Percentiles rank a stretch among this genome's conserved stretches.
phyloP scores from a whole-genome alignment of 352 stramenopile genomes.

The Achlya hypogyna region DNA sequence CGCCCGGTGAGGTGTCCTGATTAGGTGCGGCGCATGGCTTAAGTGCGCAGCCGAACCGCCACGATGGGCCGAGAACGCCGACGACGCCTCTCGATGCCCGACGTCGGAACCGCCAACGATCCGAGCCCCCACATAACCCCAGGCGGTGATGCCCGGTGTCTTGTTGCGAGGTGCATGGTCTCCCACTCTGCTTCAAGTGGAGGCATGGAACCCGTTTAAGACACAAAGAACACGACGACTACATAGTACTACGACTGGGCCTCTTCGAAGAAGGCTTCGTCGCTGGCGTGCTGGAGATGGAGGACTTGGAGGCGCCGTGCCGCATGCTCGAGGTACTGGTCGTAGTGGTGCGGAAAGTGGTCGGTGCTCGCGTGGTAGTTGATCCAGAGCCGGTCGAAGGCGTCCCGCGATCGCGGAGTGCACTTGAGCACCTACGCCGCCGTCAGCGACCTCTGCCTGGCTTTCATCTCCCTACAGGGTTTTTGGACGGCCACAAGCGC shows the following conservation, averaged over 20 bases:
- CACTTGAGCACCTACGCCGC: conserved; percentile 43
- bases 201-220: too few relatives aligned
- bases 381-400: conserved; percentile 63
- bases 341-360: conserved; percentile 79
- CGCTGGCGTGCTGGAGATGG: background rate
- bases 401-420: conserved; percentile 48
- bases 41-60: too few relatives aligned
- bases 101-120: too few relatives aligned
- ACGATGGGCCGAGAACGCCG: too few relatives aligned
- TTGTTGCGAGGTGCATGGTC: too few relatives aligned
- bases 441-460: conserved; percentile 19
- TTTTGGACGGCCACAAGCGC: conserved; percentile 47
- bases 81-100: too few relatives aligned
- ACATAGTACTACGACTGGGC: background rate
- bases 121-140: too few relatives aligned
- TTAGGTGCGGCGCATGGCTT: too few relatives aligned
- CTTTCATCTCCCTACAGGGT: conserved; percentile 34
- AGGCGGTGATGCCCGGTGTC: too few relatives aligned
- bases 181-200: too few relatives aligned
- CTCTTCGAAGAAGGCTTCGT: background rate
- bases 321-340: conserved; percentile 24
- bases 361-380: conserved; percentile 50
- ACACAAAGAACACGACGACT: too few relatives aligned
- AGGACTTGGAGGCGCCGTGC: background rate
- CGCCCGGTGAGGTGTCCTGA: too few relatives aligned